Evolutionary conservation across 306 rosid species (phyloP), one percentile per base, ranked within the genome.

Genomic region (Psophocarpus tetragonolobus): DNA sequence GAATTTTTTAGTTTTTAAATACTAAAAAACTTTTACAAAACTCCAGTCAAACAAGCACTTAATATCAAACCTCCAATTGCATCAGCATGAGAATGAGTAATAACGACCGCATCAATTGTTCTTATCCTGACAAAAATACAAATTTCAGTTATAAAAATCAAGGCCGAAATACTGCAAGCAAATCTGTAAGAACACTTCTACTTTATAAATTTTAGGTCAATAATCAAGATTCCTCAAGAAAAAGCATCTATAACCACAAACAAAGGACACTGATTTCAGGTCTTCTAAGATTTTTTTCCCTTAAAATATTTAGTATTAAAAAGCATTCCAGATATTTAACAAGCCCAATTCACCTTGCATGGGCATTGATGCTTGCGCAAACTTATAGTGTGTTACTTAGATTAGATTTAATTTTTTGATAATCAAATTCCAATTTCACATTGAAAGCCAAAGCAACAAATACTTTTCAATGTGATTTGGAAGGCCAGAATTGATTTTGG

Each of bases 21-120:
- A n/a, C n/a, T n/a, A n/a, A n/a, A n/a, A n/a, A n/a, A n/a, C n/a
- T n/a, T n/a, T n/a, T n/a, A n/a, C n/a, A n/a, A n/a, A n/a, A n/a
- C n/a, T n/a, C n/a, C n/a, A n/a, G n/a, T n/a, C n/a, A n/a, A n/a
- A n/a, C n/a, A n/a, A n/a, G n/a, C n/a, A n/a, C n/a, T 75, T 81
- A 58, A 78, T 68, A 64, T 75, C 76, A 83, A 95, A 95, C 97
- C 96, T 95, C 98, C 98, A 64, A 95, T 88, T 78, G 98, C 97
- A 87, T 92, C 97, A 86, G 98, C 98, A 89, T 92, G 97, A 57
- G 97, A 95, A 87, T 95, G 97, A 86, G 98, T 95, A 81, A 91
- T 92, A 81, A 92, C 60, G 83, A 92, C 98, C 13, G 97, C 98
- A 79, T 95, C 97, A 82, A 95, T 33, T 83, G 89, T 84, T 89